Evolutionary conservation across 129 eudicot species (phyloP).

Genomic region (Dittrichia graveolens): DNA sequence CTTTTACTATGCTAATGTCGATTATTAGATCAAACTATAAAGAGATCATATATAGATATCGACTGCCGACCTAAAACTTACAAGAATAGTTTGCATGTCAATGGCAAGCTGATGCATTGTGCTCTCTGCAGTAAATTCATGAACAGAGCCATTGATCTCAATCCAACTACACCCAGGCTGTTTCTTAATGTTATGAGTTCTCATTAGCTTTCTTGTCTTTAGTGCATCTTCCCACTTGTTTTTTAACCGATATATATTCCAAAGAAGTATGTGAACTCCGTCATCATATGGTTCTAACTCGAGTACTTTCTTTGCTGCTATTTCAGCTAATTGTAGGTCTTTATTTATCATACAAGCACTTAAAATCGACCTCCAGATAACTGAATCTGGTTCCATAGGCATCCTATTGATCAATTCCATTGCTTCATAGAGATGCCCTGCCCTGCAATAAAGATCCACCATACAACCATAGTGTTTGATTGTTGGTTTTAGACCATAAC

Average conservation of each 20-base stretch:
- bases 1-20: not conserved
- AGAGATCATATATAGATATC: slow-evolving; percentile 11
- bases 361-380: slow-evolving; percentile 69
- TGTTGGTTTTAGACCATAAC: slow-evolving; percentile 38
- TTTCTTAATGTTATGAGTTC: slow-evolving; percentile 59
- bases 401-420: slow-evolving; percentile 44
- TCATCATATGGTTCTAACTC: slow-evolving; percentile 67
- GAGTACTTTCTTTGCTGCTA: slow-evolving; percentile 52
- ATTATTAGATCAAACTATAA: not conserved
- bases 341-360: slow-evolving; percentile 50
- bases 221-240: slow-evolving; percentile 64
- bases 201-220: slow-evolving; percentile 52
- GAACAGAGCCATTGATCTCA: slow-evolving; percentile 65
- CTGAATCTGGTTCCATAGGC: slow-evolving; percentile 74
- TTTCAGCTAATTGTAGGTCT: slow-evolving; percentile 52
- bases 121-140: slow-evolving; percentile 60
- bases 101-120: slow-evolving; percentile 20
- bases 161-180: slow-evolving; percentile 82
- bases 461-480: slow-evolving; percentile 71
- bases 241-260: slow-evolving; percentile 44
- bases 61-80: slow-evolving; percentile 16
- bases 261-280: slow-evolving; percentile 59
- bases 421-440: slow-evolving; percentile 57
- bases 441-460: slow-evolving; percentile 67
- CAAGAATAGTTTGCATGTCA: slow-evolving; percentile 21